Evolutionary conservation across 2,329 filamentous ascomycete species (phyloP).

Genomic region (Paecilomyces variotii): DNA sequence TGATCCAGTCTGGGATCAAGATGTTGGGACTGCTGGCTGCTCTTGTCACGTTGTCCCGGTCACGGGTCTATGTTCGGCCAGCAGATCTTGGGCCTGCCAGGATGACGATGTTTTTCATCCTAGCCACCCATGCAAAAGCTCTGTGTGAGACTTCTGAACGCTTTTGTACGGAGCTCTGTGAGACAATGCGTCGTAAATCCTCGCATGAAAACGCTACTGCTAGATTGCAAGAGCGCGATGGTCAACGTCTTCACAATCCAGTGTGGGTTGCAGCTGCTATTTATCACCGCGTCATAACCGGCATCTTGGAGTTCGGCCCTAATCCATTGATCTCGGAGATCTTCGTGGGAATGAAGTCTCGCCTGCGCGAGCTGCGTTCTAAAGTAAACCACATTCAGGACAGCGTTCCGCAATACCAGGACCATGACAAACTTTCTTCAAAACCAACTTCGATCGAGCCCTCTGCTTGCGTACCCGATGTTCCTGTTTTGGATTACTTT

Average conservation of each 20-base stretch:
- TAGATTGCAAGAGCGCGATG: background rate
- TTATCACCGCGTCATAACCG: constrained; percentile 9
- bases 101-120: constrained; percentile 9
- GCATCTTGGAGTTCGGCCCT: constrained; percentile 3
- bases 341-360: constrained; percentile 1
- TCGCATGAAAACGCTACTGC: background rate
- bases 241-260: constrained; percentile 3
- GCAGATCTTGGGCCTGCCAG: constrained; percentile 5
- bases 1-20: constrained; percentile 5
- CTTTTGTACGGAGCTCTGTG: constrained; percentile 8
- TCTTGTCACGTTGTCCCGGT: constrained; percentile 7
- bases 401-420: background rate
- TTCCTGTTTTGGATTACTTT: constrained; percentile 1
- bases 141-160: constrained; percentile 12
- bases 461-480: background rate
- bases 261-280: constrained; percentile 11
- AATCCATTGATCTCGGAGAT: constrained; percentile 3
- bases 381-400: constrained; percentile 5
- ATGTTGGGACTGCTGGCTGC: constrained; percentile 11
- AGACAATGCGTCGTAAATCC: constrained; percentile 6
- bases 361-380: background rate
- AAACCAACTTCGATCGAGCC: background rate
- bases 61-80: constrained; percentile 6
- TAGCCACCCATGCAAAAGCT: constrained; percentile 9
- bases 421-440: background rate